Percentiles rank a stretch among this genome's conserved stretches.
Evolutionary conservation across 805 yeast species (phyloP).

Genomic region (Candida vartiovaarae): DNA sequence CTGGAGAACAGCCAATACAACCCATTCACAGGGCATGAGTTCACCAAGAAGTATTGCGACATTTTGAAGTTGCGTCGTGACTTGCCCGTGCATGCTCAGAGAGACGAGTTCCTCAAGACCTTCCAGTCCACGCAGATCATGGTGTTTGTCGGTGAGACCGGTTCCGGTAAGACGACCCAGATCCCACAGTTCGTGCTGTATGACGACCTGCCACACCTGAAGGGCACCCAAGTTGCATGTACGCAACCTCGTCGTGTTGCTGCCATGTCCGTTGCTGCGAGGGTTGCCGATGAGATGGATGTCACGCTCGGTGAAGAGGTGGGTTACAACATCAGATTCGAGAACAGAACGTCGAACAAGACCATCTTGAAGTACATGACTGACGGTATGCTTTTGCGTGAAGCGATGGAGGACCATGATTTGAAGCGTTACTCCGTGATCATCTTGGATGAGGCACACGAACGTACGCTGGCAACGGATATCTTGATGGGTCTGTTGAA

Average conservation of each 20-base stretch:
- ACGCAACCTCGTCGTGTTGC: slow-evolving; percentile 97
- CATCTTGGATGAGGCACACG: slow-evolving; percentile 97
- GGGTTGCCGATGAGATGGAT: slow-evolving; percentile 89
- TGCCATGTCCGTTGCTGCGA: slow-evolving; percentile 80
- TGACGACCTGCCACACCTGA: slow-evolving; percentile 78
- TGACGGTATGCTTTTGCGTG: slow-evolving; percentile 90
- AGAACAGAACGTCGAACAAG: slow-evolving; percentile 56
- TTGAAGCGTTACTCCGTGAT: slow-evolving; percentile 65
- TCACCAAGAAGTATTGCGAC: slow-evolving; percentile 62
- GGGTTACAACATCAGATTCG: slow-evolving; percentile 86
- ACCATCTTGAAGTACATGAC: slow-evolving; percentile 87
- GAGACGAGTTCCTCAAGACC: slow-evolving; percentile 78
- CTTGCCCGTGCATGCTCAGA: slow-evolving; percentile 89
- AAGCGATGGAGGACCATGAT: slow-evolving; percentile 71
- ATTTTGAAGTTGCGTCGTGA: slow-evolving; percentile 76
- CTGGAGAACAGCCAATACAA: slow-evolving; percentile 56
- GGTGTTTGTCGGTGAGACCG: slow-evolving; percentile 91
- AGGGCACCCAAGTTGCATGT: slow-evolving; percentile 64
- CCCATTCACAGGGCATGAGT: slow-evolving; percentile 70
- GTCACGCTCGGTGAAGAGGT: slow-evolving; percentile 75
- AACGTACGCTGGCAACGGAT: slow-evolving; percentile 90
- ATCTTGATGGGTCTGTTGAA: slow-evolving; percentile 72
- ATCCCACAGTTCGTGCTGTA: slow-evolving; percentile 82
- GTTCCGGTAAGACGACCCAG: slow-evolving; percentile 94
- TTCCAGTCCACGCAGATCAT: slow-evolving; percentile 87